Evolutionary conservation across 352 stramenopile species (phyloP).

Genomic region (Globisporangium canariense): DNA sequence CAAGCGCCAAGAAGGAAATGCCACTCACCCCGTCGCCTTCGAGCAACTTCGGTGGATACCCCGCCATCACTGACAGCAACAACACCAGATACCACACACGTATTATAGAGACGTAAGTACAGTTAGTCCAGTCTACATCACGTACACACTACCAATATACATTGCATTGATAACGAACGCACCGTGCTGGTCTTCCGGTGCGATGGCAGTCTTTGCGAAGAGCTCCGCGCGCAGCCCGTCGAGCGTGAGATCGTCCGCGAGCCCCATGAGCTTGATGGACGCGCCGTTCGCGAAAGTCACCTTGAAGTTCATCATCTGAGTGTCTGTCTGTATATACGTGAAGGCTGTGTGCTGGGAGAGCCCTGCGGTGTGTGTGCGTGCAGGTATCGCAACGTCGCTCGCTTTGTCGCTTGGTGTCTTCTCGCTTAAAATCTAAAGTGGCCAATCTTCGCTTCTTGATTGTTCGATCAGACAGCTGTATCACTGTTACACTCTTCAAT

Average conservation of each 20-base stretch:
- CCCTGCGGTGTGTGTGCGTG: not conserved
- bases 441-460: slow-evolving; percentile 9
- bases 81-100: not conserved
- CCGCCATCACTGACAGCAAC: slow-evolving; percentile 57
- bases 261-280: slow-evolving; percentile 65
- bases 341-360: not conserved
- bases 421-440: not conserved
- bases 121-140: too few species aligned
- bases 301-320: slow-evolving; percentile 47
- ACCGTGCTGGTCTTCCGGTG: slow-evolving; percentile 63
- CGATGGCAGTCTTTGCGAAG: slow-evolving; percentile 54
- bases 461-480: slow-evolving; percentile 10
- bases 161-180: slow-evolving; percentile 9
- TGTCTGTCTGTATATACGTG: not conserved
- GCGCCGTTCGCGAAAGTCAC: slow-evolving; percentile 71
- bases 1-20: slow-evolving; percentile 9
- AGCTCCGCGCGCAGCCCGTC: slow-evolving; percentile 50
- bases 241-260: slow-evolving; percentile 60
- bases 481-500: slow-evolving; percentile 7
- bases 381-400: not conserved
- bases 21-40: slow-evolving; percentile 52
- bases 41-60: slow-evolving; percentile 68
- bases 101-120: not conserved
- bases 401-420: not conserved
- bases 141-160: not conserved